A percentile compares a stretch with the other conserved stretches of the same genome.
Conservation (phyloP, 352 stramenopile genomes). For the Phytophthora crassamura region DNA sequence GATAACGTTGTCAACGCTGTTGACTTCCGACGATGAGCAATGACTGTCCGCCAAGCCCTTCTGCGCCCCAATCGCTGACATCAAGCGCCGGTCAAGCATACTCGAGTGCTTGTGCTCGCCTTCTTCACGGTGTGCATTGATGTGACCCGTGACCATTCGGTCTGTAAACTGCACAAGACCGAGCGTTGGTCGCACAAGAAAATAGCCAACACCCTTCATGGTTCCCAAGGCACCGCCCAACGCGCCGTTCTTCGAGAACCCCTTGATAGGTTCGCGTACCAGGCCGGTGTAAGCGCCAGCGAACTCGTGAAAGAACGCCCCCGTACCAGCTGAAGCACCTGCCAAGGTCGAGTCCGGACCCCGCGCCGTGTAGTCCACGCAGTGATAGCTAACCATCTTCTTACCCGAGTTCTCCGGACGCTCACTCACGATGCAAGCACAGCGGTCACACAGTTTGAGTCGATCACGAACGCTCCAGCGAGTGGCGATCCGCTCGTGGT, state of each 20-base stretch:
- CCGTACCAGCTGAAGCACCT: constrained; percentile 13
- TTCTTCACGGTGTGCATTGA: constrained; percentile 41
- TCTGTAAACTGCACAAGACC: constrained; percentile 41
- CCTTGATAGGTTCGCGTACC: constrained; percentile 33
- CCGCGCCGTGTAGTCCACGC: constrained; percentile 53
- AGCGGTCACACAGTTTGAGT: constrained; percentile 53
- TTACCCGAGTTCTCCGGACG: constrained; percentile 40
- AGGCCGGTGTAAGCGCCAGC: constrained; percentile 44
- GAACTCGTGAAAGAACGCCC: constrained; percentile 35
- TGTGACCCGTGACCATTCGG: constrained; percentile 39
- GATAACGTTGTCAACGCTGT: constrained; percentile 23
- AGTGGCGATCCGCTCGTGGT: constrained; percentile 37
- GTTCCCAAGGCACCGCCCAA: constrained; percentile 17
- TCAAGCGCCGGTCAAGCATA: constrained; percentile 22
- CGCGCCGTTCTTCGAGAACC: constrained; percentile 16
- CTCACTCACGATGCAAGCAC: constrained; percentile 36
- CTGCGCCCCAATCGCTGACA: constrained; percentile 24
- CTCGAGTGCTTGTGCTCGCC: constrained; percentile 32
- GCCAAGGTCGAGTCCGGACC: constrained; percentile 41
- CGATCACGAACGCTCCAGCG: constrained; percentile 43
- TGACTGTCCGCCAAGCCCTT: constrained; percentile 28
- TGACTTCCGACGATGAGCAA: not conserved
- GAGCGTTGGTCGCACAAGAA: constrained; percentile 36
- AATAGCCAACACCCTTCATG: constrained; percentile 31
- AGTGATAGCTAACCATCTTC: constrained; percentile 50